Percentiles rank a stretch among this genome's conserved stretches.
phyloP scores from a whole-genome alignment of 805 yeast genomes.

The Diddensiella transvaalensis region DNA sequence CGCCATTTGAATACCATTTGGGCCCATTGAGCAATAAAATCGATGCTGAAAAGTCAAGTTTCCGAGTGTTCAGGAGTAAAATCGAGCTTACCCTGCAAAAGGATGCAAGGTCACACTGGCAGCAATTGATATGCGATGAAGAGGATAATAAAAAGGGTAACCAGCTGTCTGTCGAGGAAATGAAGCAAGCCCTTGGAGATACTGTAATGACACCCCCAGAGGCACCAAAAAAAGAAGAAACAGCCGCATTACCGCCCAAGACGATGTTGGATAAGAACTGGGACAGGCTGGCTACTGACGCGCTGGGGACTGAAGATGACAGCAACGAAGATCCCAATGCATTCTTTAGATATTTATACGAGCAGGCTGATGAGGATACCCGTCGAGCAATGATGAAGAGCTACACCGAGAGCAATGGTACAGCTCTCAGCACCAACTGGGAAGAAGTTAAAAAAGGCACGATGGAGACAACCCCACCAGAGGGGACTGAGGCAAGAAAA shows the following conservation, averaged over 20 bases:
- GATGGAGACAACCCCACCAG: slow-evolving; percentile 71
- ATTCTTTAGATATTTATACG: slow-evolving; percentile 73
- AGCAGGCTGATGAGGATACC: slow-evolving; percentile 82
- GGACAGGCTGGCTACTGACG: slow-evolving; percentile 49
- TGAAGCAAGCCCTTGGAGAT: background rate
- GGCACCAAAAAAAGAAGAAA: background rate
- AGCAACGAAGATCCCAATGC: slow-evolving; percentile 46
- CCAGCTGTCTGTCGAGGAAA: background rate
- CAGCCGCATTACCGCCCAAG: slow-evolving; percentile 43
- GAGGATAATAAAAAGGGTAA: background rate
- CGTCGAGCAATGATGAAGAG: slow-evolving; percentile 96
- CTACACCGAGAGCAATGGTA: slow-evolving; percentile 88
- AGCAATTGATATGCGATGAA: slow-evolving; percentile 1
- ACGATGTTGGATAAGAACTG: slow-evolving; percentile 66
- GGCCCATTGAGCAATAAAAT: slow-evolving; percentile 54
- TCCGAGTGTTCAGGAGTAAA: slow-evolving; percentile 63
- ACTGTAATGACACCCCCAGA: background rate
- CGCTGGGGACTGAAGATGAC: slow-evolving; percentile 35
- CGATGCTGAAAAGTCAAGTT: slow-evolving; percentile 42
- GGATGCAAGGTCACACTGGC: slow-evolving; percentile 23
- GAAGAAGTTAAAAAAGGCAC: slow-evolving; percentile 65
- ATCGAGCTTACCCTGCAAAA: slow-evolving; percentile 66
- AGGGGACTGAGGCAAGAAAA: slow-evolving; percentile 59
- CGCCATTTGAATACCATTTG: slow-evolving; percentile 50
- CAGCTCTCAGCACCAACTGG: slow-evolving; percentile 93